phyloP scores from a whole-genome alignment of 768 basidiomycete genomes.

The Russula brevipes region DNA sequence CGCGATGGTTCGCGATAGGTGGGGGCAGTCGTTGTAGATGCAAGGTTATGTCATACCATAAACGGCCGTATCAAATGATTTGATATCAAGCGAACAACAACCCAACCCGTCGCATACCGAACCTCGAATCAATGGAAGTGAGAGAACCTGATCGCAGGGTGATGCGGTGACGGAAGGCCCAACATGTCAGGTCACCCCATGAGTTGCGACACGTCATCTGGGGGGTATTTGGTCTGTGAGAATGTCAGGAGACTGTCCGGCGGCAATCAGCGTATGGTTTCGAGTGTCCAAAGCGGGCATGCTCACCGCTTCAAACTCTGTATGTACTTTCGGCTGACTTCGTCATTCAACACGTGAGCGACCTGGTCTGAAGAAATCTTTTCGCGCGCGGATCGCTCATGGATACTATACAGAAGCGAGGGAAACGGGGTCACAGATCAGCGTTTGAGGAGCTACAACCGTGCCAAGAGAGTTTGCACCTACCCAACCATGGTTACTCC shows the following conservation, averaged over 20 bases:
- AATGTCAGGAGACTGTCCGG: conserved; percentile 78
- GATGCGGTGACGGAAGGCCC: conserved; percentile 10
- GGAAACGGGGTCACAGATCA: not conserved
- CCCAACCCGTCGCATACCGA: not conserved
- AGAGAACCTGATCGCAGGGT: conserved; percentile 4
- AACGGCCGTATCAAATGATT: conserved; percentile 14
- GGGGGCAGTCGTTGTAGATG: not conserved
- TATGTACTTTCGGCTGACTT: conserved; percentile 98
- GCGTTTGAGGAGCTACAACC: not conserved
- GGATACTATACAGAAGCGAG: conserved; percentile 55
- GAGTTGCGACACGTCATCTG: conserved; percentile 83
- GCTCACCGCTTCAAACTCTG: conserved; percentile 91
- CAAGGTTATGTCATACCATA: conserved; percentile 18
- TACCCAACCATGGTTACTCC: conserved; percentile 99
- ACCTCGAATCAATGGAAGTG: conserved; percentile 10
- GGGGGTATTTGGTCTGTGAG: conserved; percentile 93
- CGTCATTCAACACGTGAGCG: conserved; percentile 97
- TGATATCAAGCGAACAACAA: conserved; percentile 5
- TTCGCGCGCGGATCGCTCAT: conserved; percentile 95
- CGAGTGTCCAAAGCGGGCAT: not conserved
- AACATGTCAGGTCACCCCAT: conserved; percentile 53
- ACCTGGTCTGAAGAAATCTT: conserved; percentile 97
- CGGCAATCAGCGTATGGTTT: conserved; percentile 16
- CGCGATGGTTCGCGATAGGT: conserved; percentile 6
- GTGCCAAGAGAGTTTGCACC: conserved; percentile 30